Evolutionary conservation across 2,329 filamentous ascomycete species (phyloP).

Genomic region (Macrophomina tecta): DNA sequence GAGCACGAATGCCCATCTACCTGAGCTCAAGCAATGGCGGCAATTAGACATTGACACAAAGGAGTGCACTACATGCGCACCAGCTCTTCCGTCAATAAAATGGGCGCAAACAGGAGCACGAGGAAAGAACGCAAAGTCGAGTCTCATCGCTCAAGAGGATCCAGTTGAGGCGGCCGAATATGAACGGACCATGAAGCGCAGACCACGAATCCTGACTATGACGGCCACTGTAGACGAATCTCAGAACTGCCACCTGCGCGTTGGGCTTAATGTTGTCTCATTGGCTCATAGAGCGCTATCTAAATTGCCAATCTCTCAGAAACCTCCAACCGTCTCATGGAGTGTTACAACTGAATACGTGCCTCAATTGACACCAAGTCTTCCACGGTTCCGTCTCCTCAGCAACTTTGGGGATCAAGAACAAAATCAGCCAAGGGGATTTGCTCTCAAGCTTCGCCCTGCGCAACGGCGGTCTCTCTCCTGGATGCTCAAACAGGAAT

Average conservation of each 20-base stretch:
- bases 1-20: constrained; percentile 32
- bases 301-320: background rate
- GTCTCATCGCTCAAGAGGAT: constrained; percentile 38
- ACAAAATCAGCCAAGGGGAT: constrained; percentile 25
- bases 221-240: constrained; percentile 6
- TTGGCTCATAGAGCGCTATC: constrained; percentile 52
- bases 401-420: constrained; percentile 50
- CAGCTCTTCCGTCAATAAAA: constrained; percentile 34
- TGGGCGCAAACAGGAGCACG: constrained; percentile 36
- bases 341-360: constrained; percentile 55
- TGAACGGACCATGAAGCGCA: constrained; percentile 58
- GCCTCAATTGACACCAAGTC: constrained; percentile 32
- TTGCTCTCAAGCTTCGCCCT: constrained; percentile 33
- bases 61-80: constrained; percentile 36
- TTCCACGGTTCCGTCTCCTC: constrained; percentile 50
- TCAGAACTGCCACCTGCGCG: constrained; percentile 44
- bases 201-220: constrained; percentile 43
- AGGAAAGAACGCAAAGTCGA: background rate
- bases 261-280: constrained; percentile 50
- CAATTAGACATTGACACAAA: background rate
- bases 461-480: constrained; percentile 62
- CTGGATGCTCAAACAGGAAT: constrained; percentile 67
- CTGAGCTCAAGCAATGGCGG: constrained; percentile 35
- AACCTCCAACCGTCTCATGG: constrained; percentile 45
- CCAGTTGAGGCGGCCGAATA: constrained; percentile 56